Percentiles rank a stretch among this genome's conserved stretches.
Evolutionary conservation across 2,329 filamentous ascomycete species (phyloP).

Genomic region (Aspergillus pseudonomiae): DNA sequence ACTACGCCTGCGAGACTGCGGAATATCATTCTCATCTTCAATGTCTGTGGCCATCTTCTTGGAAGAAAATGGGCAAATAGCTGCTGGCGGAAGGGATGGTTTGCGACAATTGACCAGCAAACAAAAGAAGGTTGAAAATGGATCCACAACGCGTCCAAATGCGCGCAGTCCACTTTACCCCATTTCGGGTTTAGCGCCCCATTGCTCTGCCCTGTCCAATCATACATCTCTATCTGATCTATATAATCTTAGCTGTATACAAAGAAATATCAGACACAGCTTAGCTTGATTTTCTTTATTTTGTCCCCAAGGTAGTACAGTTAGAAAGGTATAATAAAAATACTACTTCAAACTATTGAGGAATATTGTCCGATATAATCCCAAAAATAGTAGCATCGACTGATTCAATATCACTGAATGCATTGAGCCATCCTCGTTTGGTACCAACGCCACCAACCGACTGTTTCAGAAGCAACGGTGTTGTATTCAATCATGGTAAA

Average conservation of each 20-base stretch:
- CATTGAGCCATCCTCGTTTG: neutral
- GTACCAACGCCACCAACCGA: neutral
- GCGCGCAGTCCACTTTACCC: slow-evolving; percentile 40
- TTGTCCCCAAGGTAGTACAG: too few species aligned
- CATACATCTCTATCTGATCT: slow-evolving; percentile 4
- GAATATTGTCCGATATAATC: too few species aligned
- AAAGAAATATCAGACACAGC: neutral
- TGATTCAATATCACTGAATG: neutral
- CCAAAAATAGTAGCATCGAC: too few species aligned
- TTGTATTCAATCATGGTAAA: neutral
- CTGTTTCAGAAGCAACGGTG: neutral
- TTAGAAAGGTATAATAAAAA: too few species aligned
- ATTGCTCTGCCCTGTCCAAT: slow-evolving; percentile 18
- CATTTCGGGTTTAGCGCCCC: slow-evolving; percentile 28
- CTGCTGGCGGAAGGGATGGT: neutral
- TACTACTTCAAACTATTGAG: too few species aligned
- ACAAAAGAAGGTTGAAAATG: slow-evolving; percentile 14
- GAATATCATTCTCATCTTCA: slow-evolving; percentile 19
- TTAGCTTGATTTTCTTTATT: neutral
- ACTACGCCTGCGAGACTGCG: slow-evolving; percentile 23
- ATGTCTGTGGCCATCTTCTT: slow-evolving; percentile 24
- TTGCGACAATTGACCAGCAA: slow-evolving; percentile 3
- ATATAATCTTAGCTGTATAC: slow-evolving; percentile 1
- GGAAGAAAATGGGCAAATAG: neutral
- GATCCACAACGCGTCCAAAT: slow-evolving; percentile 25